Percentiles rank a stretch among this genome's conserved stretches.
Evolutionary conservation across 2,329 filamentous ascomycete genomes (phyloP).

Genomic region (Hymenoscyphus fraxineus): DNA sequence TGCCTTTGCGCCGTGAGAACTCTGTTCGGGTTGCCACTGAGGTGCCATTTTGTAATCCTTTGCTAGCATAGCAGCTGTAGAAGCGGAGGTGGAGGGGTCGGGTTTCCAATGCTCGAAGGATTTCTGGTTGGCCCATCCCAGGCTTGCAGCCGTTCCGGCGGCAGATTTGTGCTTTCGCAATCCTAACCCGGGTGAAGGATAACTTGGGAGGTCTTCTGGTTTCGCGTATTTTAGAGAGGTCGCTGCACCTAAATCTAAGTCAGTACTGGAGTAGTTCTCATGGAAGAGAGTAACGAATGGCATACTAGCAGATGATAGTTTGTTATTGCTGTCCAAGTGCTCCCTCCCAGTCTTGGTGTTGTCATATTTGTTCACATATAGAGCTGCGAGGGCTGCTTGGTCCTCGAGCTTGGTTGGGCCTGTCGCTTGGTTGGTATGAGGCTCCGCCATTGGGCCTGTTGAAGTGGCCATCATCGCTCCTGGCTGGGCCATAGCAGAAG

Average conservation of each 20-base stretch:
- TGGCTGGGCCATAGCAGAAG: constrained; percentile 7
- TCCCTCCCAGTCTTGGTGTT: constrained; percentile 5
- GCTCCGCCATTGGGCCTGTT: constrained; percentile 19
- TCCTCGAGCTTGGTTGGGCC: constrained; percentile 36
- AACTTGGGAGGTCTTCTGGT: constrained; percentile 70
- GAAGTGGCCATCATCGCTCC: constrained; percentile 14
- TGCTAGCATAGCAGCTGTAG: constrained; percentile 54
- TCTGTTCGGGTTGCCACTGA: constrained; percentile 60
- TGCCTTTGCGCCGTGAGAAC: constrained; percentile 67
- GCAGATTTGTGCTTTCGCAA: constrained; percentile 53
- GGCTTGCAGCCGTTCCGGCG: constrained; percentile 68
- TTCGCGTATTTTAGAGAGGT: constrained; percentile 67
- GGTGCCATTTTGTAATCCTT: constrained; percentile 54
- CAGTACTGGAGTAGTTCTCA: not conserved
- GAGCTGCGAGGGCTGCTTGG: constrained; percentile 56
- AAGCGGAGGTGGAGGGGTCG: constrained; percentile 55
- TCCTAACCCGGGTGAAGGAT: constrained; percentile 55
- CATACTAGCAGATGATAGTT: constrained; percentile 11
- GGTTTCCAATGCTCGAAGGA: constrained; percentile 64
- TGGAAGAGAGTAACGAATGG: not conserved
- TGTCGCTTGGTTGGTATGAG: constrained; percentile 20
- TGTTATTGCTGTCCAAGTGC: constrained; percentile 6
- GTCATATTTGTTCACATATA: constrained; percentile 48
- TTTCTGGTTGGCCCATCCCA: constrained; percentile 70
- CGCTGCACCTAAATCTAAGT: constrained; percentile 46